A percentile compares a stretch with the other conserved stretches of the same genome.
These are phyloP conservation scores for Candida pseudoviswanathii DNA, from an alignment of 1,139 yeast species.

Conservation along the genomic window DNA sequence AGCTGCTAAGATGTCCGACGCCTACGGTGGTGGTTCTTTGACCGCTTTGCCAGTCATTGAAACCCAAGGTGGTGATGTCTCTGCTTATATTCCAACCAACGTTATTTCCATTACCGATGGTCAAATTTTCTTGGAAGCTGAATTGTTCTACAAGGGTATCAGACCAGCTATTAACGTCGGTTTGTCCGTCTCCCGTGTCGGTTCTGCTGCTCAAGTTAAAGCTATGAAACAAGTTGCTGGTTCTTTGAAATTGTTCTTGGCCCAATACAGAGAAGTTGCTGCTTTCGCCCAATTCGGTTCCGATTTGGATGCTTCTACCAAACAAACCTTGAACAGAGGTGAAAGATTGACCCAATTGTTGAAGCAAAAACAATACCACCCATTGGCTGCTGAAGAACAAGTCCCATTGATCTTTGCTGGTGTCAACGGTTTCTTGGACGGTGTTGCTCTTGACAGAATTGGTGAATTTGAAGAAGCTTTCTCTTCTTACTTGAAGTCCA, in stretches of 20 bases:
- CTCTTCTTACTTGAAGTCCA: constrained; percentile 88
- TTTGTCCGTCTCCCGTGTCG: constrained; percentile 99
- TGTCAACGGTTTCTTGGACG: constrained; percentile 98
- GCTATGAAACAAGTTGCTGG: constrained; percentile 99
- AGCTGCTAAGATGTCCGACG: constrained; percentile 95
- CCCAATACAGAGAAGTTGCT: constrained; percentile 99
- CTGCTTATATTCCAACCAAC: constrained; percentile 96
- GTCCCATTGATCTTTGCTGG: constrained; percentile 99
- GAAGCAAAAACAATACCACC: constrained; percentile 96
- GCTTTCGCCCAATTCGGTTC: constrained; percentile 99
- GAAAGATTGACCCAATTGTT: constrained; percentile 99
- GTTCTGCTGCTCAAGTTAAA: constrained; percentile 99
- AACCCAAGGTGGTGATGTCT: constrained; percentile 99
- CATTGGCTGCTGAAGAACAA: constrained; percentile 98
- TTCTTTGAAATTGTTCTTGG: constrained; percentile 99
- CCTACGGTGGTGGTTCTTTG: constrained; percentile 90
- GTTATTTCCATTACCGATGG: constrained; percentile 98
- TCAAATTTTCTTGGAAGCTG: constrained; percentile 98
- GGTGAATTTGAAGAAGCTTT: constrained; percentile 92
- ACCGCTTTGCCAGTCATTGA: constrained; percentile 96
- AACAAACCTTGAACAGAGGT: constrained; percentile 99
- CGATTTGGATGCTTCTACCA: constrained; percentile 99
- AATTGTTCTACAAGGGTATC: constrained; percentile 99
- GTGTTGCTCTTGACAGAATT: constrained; percentile 81
- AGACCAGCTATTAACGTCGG: constrained; percentile 99